Percentiles rank a stretch among this genome's conserved stretches.
Evolutionary conservation across 2,329 filamentous ascomycete genomes (phyloP).

Genomic region (Septoria linicola): DNA sequence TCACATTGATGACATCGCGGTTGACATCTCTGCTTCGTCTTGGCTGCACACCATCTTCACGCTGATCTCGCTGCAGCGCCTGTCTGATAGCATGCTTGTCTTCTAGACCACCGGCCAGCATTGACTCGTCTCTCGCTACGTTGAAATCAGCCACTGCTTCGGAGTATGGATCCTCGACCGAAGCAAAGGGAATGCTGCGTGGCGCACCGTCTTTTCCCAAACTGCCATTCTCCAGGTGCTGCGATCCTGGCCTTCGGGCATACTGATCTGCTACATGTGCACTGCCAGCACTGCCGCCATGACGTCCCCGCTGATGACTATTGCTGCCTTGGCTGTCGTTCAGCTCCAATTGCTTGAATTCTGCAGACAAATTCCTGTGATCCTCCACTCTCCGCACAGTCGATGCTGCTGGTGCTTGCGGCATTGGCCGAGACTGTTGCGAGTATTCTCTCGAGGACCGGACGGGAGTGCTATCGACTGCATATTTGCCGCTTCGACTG

Average conservation of each 20-base stretch:
- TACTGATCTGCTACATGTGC: not conserved
- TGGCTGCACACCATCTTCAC: not conserved
- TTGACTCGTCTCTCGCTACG: slow-evolving; percentile 11
- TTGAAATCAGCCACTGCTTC: slow-evolving; percentile 19
- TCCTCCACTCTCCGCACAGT: slow-evolving; percentile 1
- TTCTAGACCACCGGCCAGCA: slow-evolving; percentile 9
- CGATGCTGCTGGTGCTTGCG: not conserved
- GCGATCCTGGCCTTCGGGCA: not conserved
- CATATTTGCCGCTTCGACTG: not conserved
- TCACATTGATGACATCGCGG: slow-evolving; percentile 8
- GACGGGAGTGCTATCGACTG: not conserved
- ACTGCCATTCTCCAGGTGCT: not conserved
- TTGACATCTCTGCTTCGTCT: slow-evolving; percentile 7
- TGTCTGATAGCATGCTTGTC: slow-evolving; percentile 13
- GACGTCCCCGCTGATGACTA: not conserved
- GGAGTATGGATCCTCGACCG: slow-evolving; percentile 13
- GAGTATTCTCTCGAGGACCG: slow-evolving; percentile 8
- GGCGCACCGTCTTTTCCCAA: not conserved
- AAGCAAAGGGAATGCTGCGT: slow-evolving; percentile 1
- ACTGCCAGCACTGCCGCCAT: not conserved
- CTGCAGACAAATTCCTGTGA: slow-evolving; percentile 6
- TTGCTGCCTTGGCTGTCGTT: not conserved
- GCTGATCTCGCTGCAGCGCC: slow-evolving; percentile 11
- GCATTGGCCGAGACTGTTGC: slow-evolving; percentile 2
- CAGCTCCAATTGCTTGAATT: slow-evolving; percentile 7